Base-by-base conservation (phyloP, 2,329 filamentous ascomycete genomes). In the Pestalotiopsis sp. region DNA sequence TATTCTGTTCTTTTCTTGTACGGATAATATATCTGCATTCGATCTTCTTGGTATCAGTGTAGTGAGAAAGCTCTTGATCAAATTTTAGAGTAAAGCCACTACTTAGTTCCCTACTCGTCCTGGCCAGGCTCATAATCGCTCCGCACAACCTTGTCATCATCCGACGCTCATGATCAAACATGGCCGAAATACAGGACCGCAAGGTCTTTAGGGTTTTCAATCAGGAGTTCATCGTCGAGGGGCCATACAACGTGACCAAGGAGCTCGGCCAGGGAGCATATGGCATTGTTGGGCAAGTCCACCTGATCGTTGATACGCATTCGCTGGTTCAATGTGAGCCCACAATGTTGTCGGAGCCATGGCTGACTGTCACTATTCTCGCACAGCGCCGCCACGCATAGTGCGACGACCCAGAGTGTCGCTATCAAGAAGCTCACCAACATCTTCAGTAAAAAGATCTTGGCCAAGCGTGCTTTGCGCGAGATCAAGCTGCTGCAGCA, bases 341-440 rank as follows among this genome's bases (percentile, higher is more conserved):
- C n/a, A 35, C 35, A n/a, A 69, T 64, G 62, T 68, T 61, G 67
- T n/a, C 44, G 9, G 44, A 52, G 17, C 44, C 44, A 6, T n/a
- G 1, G 44, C 44, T 52, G 10, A 52, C 74, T 72, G 13, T 20
- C 22, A 67, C 67, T 72, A 26, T 74, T 70, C 72, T 74, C 64
- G 70, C 30, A 71, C 79, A 97, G 94, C 81, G 95, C 96, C 69
- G 96, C 96, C 67, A 93, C 94, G 73, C 98, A 98, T 86, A 91
- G 90, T 78, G 90, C 94, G 80, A 97, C 92, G 39, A 91, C 90
- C 76, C 96, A 99, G 79, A 94, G 95, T 55, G 94, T 99, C 71
- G 96, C 96, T 76, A 96, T 99, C 86, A 99, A 99, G 84, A 99
- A 99, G 84, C 94, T 99, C 80, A 99, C 96, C 85, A 99, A 99